Evolutionary conservation across 176 grass and related monocot genomes (phyloP).

Genomic region (bread wheat (Triticum aestivum)): DNA sequence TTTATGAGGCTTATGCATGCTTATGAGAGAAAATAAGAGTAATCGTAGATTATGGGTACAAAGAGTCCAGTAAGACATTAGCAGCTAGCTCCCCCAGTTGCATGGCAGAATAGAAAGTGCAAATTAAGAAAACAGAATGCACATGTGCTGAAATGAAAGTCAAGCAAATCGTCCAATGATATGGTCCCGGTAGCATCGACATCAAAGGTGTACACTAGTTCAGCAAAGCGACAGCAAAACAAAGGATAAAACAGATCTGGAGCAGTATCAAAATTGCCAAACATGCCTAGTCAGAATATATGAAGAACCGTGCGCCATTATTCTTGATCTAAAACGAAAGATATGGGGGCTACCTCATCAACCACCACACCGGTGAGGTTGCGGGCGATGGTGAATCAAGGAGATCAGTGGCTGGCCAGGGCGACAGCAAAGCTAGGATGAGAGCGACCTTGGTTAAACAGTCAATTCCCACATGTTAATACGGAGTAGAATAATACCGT

Average conservation of each 20-base stretch:
- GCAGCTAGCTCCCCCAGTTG: background rate
- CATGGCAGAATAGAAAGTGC: background rate
- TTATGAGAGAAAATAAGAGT: background rate
- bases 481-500: background rate
- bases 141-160: slow-evolving; percentile 33
- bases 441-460: background rate
- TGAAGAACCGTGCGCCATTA: slow-evolving; percentile 4
- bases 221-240: background rate
- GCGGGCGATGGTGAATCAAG: background rate
- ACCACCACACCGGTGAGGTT: background rate
- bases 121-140: background rate
- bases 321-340: slow-evolving; percentile 5
- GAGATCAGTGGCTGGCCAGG: background rate
- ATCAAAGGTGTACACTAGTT: slow-evolving; percentile 3
- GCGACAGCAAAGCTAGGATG: background rate
- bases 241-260: background rate
- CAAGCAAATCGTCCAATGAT: slow-evolving; percentile 1
- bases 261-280: background rate
- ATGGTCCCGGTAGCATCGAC: background rate
- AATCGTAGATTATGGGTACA: background rate
- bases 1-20: background rate
- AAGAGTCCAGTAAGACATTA: background rate
- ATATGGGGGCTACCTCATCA: background rate
- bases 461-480: slow-evolving; percentile 14
- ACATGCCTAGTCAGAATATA: background rate